Conservation (phyloP, 129 eudicot genomes). For the Smallanthus sonchifolius region DNA sequence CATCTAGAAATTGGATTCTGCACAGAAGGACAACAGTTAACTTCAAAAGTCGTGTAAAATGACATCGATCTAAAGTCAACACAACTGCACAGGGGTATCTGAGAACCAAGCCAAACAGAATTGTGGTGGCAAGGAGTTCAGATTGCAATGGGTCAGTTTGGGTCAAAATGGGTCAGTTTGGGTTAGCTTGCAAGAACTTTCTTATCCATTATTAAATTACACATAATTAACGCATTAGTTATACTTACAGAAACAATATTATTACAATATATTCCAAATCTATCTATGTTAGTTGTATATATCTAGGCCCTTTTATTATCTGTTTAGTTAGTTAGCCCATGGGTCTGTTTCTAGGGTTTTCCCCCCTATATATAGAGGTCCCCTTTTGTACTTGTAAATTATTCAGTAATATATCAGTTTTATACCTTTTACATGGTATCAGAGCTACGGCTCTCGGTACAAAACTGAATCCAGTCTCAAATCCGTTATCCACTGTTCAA, state of each 20-base stretch:
- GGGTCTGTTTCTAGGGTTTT: no score
- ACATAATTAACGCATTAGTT: background rate
- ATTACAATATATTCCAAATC: background rate
- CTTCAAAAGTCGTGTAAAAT: background rate
- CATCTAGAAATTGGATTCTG: constrained; percentile 94
- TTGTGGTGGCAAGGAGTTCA: background rate
- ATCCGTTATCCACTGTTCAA: no score
- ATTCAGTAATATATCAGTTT: no score
- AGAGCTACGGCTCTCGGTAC: no score
- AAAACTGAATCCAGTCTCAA: no score
- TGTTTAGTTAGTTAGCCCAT: no score
- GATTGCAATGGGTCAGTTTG: background rate
- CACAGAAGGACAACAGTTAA: constrained; percentile 12
- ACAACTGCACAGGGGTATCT: background rate
- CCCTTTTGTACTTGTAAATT: no score
- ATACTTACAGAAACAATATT: background rate
- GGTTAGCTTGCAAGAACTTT: background rate
- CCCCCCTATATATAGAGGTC: no score
- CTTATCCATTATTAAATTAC: background rate
- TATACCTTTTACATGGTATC: no score
- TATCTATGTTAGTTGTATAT: no score
- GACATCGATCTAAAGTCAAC: background rate
- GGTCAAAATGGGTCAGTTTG: background rate
- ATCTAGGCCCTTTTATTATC: no score
- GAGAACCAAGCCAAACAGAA: constrained; percentile 2